These are phyloP conservation scores for Sideroxylon spinosum DNA, from an alignment of 179 eudicot species.

Conservation along the genomic window DNA sequence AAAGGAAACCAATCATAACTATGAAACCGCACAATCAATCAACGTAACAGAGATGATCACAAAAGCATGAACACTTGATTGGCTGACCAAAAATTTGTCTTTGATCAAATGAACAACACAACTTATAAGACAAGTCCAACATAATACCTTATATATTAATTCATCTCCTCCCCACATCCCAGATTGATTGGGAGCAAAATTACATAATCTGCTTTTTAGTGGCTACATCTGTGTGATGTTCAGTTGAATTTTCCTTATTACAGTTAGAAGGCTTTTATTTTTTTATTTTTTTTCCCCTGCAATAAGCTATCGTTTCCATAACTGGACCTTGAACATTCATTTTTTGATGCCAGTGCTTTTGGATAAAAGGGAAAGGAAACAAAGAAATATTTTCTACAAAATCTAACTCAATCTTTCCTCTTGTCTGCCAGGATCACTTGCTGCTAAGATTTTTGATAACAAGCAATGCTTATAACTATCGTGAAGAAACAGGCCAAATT, in stretches of 20 bases:
- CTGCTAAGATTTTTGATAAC: no score
- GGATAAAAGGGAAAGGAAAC: not conserved
- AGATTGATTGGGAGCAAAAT: not conserved
- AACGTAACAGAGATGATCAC: not conserved
- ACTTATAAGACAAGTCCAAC: not conserved
- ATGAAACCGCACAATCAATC: not conserved
- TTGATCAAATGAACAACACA: not conserved
- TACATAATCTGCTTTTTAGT: not conserved
- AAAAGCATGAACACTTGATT: not conserved
- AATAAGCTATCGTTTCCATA: not conserved
- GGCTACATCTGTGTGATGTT: not conserved
- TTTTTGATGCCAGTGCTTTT: not conserved
- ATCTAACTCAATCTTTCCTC: not conserved
- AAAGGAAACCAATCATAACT: not conserved
- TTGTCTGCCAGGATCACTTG: not conserved
- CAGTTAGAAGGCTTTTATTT: not conserved
- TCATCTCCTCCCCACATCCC: not conserved
- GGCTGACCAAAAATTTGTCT: not conserved
- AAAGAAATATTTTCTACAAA: not conserved
- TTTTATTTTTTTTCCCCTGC: not conserved
- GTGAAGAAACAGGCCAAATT: not conserved
- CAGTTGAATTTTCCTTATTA: not conserved
- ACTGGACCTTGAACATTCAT: not conserved
- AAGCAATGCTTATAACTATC: not conserved
- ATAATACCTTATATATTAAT: no score